These are phyloP conservation scores for Cyanophora paradoxa DNA, from an alignment of 78 protist species.

Conservation along the genomic window DNA sequence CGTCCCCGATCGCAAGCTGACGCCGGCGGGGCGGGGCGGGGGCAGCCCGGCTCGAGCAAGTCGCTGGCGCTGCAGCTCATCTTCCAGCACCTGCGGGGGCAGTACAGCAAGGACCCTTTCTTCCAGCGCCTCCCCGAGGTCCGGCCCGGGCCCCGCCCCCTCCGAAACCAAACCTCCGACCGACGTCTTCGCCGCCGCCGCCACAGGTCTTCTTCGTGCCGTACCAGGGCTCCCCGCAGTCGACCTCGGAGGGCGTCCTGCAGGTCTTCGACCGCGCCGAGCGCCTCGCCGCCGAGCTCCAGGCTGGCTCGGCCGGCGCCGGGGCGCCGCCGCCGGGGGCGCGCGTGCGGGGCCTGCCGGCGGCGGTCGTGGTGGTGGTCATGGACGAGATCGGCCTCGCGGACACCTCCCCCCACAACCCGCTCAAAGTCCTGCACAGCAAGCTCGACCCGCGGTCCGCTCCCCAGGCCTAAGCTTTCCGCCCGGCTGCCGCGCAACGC, in stretches of 20 bases:
- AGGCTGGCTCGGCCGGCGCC: conserved; percentile 29
- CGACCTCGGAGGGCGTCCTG: conserved; percentile 43
- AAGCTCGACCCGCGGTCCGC: conserved; percentile 48
- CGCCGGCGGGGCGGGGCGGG: too few species aligned
- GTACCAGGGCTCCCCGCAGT: conserved; percentile 48
- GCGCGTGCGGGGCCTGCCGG: not conserved
- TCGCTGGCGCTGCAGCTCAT: conserved; percentile 46
- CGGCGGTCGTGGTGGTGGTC: conserved; percentile 29
- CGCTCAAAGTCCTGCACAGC: conserved; percentile 63
- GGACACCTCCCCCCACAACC: conserved; percentile 39
- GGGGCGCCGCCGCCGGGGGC: too few species aligned
- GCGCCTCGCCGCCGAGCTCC: too few species aligned
- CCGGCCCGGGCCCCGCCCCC: too few species aligned
- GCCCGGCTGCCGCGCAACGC: too few species aligned
- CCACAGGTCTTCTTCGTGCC: conserved; percentile 10
- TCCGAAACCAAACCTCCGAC: too few species aligned
- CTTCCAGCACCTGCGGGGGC: conserved; percentile 22
- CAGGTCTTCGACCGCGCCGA: conserved; percentile 13
- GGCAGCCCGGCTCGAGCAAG: conserved; percentile 56
- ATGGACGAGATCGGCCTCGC: conserved; percentile 65
- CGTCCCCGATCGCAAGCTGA: too few species aligned
- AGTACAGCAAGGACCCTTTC: conserved; percentile 3
- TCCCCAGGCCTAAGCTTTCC: too few species aligned
- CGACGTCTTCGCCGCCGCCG: too few species aligned
- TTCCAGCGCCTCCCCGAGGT: conserved; percentile 20